Conservation (phyloP, 441 rosid genomes). For the Bruguiera hainesii region DNA sequence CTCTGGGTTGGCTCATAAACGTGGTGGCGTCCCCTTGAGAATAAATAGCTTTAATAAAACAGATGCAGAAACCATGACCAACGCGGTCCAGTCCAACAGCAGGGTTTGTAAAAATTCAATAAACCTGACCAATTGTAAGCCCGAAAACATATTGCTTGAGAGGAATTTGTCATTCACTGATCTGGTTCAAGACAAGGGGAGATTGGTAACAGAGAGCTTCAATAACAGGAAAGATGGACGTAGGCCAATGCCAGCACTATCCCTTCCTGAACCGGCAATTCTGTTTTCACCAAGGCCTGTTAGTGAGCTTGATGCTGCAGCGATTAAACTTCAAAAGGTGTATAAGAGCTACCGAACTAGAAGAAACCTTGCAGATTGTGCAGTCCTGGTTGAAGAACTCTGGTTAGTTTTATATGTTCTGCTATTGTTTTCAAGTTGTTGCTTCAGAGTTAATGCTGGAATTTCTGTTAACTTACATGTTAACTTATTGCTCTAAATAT, state of each 20-base stretch:
- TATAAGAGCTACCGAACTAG: constrained; percentile 89
- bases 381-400: constrained; percentile 81
- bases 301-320: constrained; percentile 78
- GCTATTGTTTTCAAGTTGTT: no score
- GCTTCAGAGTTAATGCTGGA: background rate
- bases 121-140: constrained; percentile 45
- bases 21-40: constrained; percentile 22
- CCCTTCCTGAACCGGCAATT: constrained; percentile 46
- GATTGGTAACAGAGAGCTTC: background rate
- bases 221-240: constrained; percentile 20
- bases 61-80: constrained; percentile 34
- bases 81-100: constrained; percentile 13
- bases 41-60: constrained; percentile 33
- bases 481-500: background rate
- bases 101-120: constrained; percentile 34
- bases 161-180: constrained; percentile 46
- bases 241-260: constrained; percentile 27
- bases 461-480: background rate
- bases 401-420: constrained; percentile 42
- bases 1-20: constrained; percentile 17
- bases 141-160: constrained; percentile 40
- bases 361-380: constrained; percentile 92
- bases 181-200: constrained; percentile 28
- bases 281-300: constrained; percentile 64
- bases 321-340: constrained; percentile 76